Conservation (phyloP, 192 early-diverging fungal genomes). For the Ramicandelaber brevisporus region DNA sequence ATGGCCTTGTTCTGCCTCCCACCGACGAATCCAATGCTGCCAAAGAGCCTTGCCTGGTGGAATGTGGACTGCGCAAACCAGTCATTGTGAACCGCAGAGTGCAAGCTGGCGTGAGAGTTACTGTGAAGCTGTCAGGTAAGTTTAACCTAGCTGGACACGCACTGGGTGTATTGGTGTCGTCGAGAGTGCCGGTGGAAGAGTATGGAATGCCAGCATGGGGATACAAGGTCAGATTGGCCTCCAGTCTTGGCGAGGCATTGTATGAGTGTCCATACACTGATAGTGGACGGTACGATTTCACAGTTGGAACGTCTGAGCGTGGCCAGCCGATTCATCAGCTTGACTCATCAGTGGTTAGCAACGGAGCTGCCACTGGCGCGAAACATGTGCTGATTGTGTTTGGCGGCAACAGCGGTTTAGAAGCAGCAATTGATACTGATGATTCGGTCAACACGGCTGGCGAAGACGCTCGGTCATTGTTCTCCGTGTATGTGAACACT, state of each 20-base stretch:
- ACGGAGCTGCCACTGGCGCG: too few species aligned
- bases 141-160: constrained; percentile 7
- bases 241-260: constrained; percentile 26
- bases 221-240: constrained; percentile 30
- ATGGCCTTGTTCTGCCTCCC: constrained; percentile 25
- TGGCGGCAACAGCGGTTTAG: constrained; percentile 37
- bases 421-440: constrained; percentile 32
- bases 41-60: constrained; percentile 14
- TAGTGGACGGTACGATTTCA: constrained; percentile 34
- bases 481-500: constrained; percentile 32
- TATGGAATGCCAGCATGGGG: constrained; percentile 43
- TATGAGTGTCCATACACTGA: constrained; percentile 20
- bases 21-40: too few species aligned
- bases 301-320: constrained; percentile 29
- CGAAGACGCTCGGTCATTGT: constrained; percentile 28
- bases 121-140: constrained; percentile 17
- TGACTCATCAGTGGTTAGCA: constrained; percentile 7
- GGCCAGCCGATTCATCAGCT: constrained; percentile 8
- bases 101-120: constrained; percentile 29
- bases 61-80: constrained; percentile 18
- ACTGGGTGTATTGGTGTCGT: constrained; percentile 25
- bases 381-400: constrained; percentile 20
- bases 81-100: constrained; percentile 23
- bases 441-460: constrained; percentile 21
- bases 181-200: constrained; percentile 27